Base-by-base conservation (phyloP, 2,329 filamentous ascomycete species). In the Trichoderma aggressivum region DNA sequence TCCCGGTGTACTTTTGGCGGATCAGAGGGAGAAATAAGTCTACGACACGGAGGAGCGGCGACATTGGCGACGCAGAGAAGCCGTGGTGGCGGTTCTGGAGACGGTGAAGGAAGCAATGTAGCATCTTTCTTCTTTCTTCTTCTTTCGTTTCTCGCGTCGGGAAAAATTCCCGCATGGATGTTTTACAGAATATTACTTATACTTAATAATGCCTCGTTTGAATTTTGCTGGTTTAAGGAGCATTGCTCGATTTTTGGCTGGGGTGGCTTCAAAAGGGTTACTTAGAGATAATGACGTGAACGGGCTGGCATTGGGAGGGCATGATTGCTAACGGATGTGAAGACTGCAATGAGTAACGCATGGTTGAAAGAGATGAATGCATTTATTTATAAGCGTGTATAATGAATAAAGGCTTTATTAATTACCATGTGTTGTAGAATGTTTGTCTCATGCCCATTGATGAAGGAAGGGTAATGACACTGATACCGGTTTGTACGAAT, bases 1-100 rank as follows among this genome's bases (percentile, higher is more conserved):
- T 98, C 47, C 92, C 94, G 0, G 89, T 98, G 32, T 99, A 95
- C 82, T 97, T 92, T 80, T 97, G 92, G 89, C 88, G 94, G 75
- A 91, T 98, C 60, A 89, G 89, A 64, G 87, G 91, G 26, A 85
- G 89, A 60, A 89, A 91, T 76, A 80, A 83, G 75, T 79, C 85
- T n/a, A 32, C 58, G 7, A 43, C 32, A 30, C 84, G 84, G 76
- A 82, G 83, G 72, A 83, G 81, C 47, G 80, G 77, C 16, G 79
- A 75, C 14, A 76, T 74, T 16, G 30, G 30, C 30, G 56, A 39
- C 5, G 62, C 55, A 43, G 79, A 77, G 66, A 78, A 77, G 71
- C 79, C 81, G 50, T 85, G 86, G 80, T 91, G 88, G 87, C 86
- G 86, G 78, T 90, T 91, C 76, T 91, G 89, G 89, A 85, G 81